A percentile compares a stretch with the other conserved stretches of the same genome.
Evolutionary conservation across 1,284 basidiomycete species (phyloP).

Genomic region (Abortiporus biennis): DNA sequence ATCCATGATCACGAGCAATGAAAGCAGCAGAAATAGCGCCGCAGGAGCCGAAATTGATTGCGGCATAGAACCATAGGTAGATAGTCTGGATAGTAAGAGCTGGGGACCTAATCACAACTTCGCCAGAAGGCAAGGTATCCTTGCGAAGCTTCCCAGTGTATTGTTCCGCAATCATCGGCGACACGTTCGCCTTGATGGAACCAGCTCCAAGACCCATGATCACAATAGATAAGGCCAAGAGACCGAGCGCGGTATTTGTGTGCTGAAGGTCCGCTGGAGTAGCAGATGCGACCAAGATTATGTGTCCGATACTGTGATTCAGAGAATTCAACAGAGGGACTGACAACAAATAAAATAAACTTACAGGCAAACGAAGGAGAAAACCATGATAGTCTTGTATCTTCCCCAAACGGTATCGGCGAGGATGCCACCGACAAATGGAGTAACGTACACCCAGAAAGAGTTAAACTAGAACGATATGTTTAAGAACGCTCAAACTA

Average conservation of each 20-base stretch:
- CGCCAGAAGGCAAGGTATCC: constrained; percentile 43
- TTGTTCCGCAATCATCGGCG: constrained; percentile 56
- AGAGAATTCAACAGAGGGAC: constrained; percentile 1
- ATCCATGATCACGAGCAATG: constrained; percentile 41
- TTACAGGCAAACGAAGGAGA: constrained; percentile 34
- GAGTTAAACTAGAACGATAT: constrained; percentile 31
- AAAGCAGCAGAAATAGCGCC: constrained; percentile 44
- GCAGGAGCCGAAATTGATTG: constrained; percentile 50
- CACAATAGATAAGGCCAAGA: constrained; percentile 33
- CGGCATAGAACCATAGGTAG: constrained; percentile 46
- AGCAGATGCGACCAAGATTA: constrained; percentile 36
- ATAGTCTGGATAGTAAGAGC: constrained; percentile 45
- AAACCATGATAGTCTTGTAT: constrained; percentile 55
- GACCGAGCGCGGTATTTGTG: constrained; percentile 27
- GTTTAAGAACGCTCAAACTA: background rate
- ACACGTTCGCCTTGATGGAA: constrained; percentile 53
- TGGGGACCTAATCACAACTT: constrained; percentile 60
- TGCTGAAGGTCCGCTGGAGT: constrained; percentile 28
- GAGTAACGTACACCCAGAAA: constrained; percentile 43
- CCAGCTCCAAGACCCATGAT: constrained; percentile 46
- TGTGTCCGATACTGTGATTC: constrained; percentile 36
- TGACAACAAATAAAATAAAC: constrained; percentile 8
- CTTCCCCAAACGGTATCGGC: constrained; percentile 54
- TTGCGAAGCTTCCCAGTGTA: constrained; percentile 41
- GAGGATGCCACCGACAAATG: constrained; percentile 43